Evolutionary conservation across 495 filamentous ascomycete genomes (phyloP).

Genomic region (Penicillium cinerascens): DNA sequence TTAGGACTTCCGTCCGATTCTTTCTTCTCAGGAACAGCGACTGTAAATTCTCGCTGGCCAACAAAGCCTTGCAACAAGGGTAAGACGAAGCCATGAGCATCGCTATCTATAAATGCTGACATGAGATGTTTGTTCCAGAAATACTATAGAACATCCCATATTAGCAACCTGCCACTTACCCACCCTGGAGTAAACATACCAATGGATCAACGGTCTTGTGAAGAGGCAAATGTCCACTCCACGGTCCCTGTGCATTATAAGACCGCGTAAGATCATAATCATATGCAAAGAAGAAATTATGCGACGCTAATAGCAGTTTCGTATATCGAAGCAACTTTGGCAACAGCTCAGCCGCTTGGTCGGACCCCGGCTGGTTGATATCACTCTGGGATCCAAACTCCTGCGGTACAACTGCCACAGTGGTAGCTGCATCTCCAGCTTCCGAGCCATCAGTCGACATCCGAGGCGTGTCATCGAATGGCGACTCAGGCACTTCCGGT

Average conservation of each 20-base stretch:
- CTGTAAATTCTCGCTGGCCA: slow-evolving; percentile 75
- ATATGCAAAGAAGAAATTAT: slow-evolving; percentile 90
- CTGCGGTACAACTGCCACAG: slow-evolving; percentile 6
- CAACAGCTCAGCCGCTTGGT: slow-evolving; percentile 50
- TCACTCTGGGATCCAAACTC: slow-evolving; percentile 32
- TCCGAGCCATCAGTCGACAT: slow-evolving; percentile 7
- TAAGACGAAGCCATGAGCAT: slow-evolving; percentile 59
- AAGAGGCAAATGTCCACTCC: slow-evolving; percentile 52
- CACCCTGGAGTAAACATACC: slow-evolving; percentile 34
- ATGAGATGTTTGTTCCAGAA: slow-evolving; percentile 88
- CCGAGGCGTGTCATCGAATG: slow-evolving; percentile 22
- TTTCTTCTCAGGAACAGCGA: slow-evolving; percentile 38
- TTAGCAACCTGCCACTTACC: slow-evolving; percentile 11
- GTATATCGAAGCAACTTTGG: slow-evolving; percentile 83
- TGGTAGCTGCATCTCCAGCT: slow-evolving; percentile 6
- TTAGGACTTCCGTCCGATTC: slow-evolving; percentile 1
- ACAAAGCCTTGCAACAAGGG: slow-evolving; percentile 95
- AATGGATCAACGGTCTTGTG: slow-evolving; percentile 70
- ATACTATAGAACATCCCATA: slow-evolving; percentile 45
- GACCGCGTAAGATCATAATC: slow-evolving; percentile 83
- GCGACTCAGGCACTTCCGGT: slow-evolving; percentile 20
- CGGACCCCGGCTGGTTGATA: slow-evolving; percentile 23
- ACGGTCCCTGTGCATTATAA: slow-evolving; percentile 44
- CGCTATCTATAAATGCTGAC: slow-evolving; percentile 66
- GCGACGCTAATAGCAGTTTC: slow-evolving; percentile 72